A percentile compares a stretch with the other conserved stretches of the same genome.
Conservation (phyloP, 495 filamentous ascomycete species). For the Schizothecium vesticola region DNA sequence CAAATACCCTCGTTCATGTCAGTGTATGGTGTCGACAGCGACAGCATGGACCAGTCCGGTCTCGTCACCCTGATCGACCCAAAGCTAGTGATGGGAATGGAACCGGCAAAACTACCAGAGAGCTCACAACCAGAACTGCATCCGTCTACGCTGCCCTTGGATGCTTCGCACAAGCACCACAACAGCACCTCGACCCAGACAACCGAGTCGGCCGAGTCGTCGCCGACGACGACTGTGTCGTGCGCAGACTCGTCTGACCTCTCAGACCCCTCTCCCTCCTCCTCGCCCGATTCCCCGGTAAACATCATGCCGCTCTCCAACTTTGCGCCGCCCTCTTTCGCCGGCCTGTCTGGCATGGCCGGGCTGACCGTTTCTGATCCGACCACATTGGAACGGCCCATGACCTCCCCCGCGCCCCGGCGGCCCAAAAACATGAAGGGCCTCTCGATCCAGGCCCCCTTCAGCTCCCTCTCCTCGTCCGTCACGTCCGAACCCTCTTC, state of each 20-base stretch:
- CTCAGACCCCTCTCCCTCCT: constrained; percentile 85
- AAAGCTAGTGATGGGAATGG: constrained; percentile 37
- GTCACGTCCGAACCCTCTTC: constrained; percentile 71
- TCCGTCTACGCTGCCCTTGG: constrained; percentile 31
- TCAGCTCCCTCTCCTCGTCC: constrained; percentile 38
- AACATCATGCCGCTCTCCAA: constrained; percentile 55
- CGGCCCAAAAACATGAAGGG: constrained; percentile 90
- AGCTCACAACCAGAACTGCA: constrained; percentile 31
- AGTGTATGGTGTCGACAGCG: constrained; percentile 54
- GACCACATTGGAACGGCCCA: constrained; percentile 41
- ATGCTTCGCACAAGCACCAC: constrained; percentile 50
- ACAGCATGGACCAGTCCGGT: constrained; percentile 38
- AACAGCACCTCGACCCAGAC: constrained; percentile 71
- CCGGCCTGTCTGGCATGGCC: constrained; percentile 41
- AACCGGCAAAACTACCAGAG: constrained; percentile 26
- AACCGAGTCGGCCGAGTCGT: constrained; percentile 86
- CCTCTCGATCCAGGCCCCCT: constrained; percentile 77
- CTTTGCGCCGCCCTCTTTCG: constrained; percentile 46
- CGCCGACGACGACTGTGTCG: constrained; percentile 91
- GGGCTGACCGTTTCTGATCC: constrained; percentile 37
- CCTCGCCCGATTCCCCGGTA: constrained; percentile 81
- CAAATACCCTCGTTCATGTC: constrained; percentile 71
- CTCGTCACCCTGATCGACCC: constrained; percentile 42
- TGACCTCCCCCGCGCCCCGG: constrained; percentile 65
- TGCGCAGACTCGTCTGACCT: constrained; percentile 83